These are phyloP conservation scores for Olyra latifolia DNA, from an alignment of 176 grass and related monocot genomes.

Conservation along the genomic window DNA sequence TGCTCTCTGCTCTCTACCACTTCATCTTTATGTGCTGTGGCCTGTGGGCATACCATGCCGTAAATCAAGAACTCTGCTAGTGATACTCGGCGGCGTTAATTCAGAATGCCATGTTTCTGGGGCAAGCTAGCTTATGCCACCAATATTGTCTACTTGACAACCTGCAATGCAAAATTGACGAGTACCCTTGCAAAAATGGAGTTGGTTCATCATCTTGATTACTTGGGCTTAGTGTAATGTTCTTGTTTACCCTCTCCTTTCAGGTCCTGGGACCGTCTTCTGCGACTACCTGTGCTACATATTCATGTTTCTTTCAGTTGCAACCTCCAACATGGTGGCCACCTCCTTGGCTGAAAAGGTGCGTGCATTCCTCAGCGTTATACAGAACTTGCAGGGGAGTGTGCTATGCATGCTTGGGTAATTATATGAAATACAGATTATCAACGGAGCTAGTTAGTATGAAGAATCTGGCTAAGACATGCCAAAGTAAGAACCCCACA, in stretches of 20 bases:
- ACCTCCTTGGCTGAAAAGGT: conserved; percentile 91
- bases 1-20: background rate
- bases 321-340: conserved; percentile 98
- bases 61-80: no score
- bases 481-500: background rate
- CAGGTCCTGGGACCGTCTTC: conserved; percentile 92
- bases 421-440: background rate
- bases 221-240: background rate
- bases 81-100: background rate
- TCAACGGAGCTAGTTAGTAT: background rate
- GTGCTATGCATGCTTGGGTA: background rate
- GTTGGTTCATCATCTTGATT: background rate
- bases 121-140: no score
- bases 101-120: no score
- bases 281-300: conserved; percentile 90
- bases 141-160: background rate
- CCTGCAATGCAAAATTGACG: background rate
- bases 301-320: conserved; percentile 94
- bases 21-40: no score
- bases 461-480: background rate
- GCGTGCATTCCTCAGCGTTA: background rate
- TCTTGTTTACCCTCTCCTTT: background rate
- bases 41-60: background rate
- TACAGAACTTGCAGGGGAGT: background rate
- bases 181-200: background rate